phyloP scores from a whole-genome alignment of 1,139 yeast species.

The Kurtzmaniella quercitrusa region DNA sequence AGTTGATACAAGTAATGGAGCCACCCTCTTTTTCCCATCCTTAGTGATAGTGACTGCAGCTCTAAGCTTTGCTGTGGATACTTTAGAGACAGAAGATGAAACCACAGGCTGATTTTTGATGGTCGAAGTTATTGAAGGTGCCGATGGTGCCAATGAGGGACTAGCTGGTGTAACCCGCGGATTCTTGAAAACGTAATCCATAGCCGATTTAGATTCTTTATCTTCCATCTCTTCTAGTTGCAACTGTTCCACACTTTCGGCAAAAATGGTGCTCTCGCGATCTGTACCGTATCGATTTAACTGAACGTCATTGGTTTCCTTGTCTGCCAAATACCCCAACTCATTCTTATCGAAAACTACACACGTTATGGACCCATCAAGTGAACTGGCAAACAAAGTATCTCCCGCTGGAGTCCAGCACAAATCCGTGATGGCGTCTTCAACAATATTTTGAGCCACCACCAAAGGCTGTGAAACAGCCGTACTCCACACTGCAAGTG shows the following conservation, averaged over 20 bases:
- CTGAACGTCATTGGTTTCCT: slow-evolving; percentile 63
- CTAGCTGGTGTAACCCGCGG: neutral
- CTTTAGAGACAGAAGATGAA: slow-evolving; percentile 13
- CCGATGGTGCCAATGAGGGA: neutral
- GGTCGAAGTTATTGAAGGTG: neutral
- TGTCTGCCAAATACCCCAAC: slow-evolving; percentile 67
- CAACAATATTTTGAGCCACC: slow-evolving; percentile 59
- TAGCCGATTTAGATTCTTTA: slow-evolving; percentile 1
- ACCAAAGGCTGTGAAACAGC: slow-evolving; percentile 56
- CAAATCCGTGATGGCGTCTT: slow-evolving; percentile 66
- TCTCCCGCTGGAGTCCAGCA: slow-evolving; percentile 80
- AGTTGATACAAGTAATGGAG: slow-evolving; percentile 73
- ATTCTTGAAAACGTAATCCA: slow-evolving; percentile 9
- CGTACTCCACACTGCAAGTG: slow-evolving; percentile 71
- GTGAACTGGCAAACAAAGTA: slow-evolving; percentile 65
- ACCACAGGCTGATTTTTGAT: neutral
- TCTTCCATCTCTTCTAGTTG: slow-evolving; percentile 59
- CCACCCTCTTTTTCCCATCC: slow-evolving; percentile 81
- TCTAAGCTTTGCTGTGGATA: slow-evolving; percentile 16
- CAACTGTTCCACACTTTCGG: slow-evolving; percentile 82
- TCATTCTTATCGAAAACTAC: slow-evolving; percentile 66
- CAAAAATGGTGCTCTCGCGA: slow-evolving; percentile 75
- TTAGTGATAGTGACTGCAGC: slow-evolving; percentile 56
- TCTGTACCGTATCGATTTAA: slow-evolving; percentile 86
- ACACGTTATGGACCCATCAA: slow-evolving; percentile 82